Conservation (phyloP, 106 monocot species). For the Acorus calamus region DNA sequence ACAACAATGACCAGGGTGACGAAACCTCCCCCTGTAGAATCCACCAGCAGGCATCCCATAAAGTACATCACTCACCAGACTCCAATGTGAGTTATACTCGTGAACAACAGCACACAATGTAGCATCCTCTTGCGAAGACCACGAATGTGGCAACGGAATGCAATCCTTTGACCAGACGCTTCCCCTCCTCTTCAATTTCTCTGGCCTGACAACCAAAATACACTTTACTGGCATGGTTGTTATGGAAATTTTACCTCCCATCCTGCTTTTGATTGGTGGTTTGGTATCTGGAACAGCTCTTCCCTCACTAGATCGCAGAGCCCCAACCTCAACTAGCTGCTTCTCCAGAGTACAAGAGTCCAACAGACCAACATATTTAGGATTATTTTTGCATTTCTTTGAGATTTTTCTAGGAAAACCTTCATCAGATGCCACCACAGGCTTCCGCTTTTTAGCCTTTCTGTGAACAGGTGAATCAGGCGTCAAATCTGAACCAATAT, state of each 20-base stretch:
- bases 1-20: slow-evolving; percentile 91
- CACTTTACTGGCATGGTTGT: slow-evolving; percentile 62
- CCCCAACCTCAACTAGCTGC: slow-evolving; percentile 20
- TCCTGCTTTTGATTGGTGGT: slow-evolving; percentile 33
- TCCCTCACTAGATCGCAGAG: slow-evolving; percentile 30
- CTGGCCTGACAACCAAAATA: slow-evolving; percentile 77
- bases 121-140: slow-evolving; percentile 86
- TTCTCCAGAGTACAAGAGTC: slow-evolving; percentile 34
- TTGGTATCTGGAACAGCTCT: slow-evolving; percentile 30
- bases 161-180: slow-evolving; percentile 63
- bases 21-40: slow-evolving; percentile 68
- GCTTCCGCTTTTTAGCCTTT: slow-evolving; percentile 60
- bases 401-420: slow-evolving; percentile 31
- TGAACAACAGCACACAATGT: slow-evolving; percentile 73
- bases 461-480: slow-evolving; percentile 24
- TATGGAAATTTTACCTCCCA: slow-evolving; percentile 57
- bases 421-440: slow-evolving; percentile 23
- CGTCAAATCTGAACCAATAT: slow-evolving; percentile 26
- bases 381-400: slow-evolving; percentile 50
- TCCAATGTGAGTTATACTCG: slow-evolving; percentile 84
- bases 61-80: slow-evolving; percentile 59
- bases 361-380: slow-evolving; percentile 12
- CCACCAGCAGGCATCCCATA: slow-evolving; percentile 51
- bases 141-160: slow-evolving; percentile 57
- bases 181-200: slow-evolving; percentile 60